Evolutionary conservation across 1,284 basidiomycete species (phyloP), one percentile per base, ranked within the genome.

Genomic region (Pterula multifida): DNA sequence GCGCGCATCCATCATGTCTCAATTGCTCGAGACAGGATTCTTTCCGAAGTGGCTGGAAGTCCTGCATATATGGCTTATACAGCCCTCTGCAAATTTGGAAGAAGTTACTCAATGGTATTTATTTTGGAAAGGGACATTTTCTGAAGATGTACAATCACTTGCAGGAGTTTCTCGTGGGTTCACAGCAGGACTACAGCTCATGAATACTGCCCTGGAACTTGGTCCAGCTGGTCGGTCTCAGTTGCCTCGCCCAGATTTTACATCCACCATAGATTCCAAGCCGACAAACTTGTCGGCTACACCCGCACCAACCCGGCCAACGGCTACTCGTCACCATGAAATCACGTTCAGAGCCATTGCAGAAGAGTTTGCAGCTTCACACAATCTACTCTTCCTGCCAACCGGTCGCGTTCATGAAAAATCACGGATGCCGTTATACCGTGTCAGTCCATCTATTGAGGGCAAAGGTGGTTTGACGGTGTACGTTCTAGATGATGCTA

Each of bases 11-110:
- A 79, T 92, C 53, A 73, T 94, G 55, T 75, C 81, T 1, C 86
- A 91, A 58, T 66, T 98, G 3, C 68, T 97, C 55, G 89, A 94
- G 62, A 74, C 76, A 4, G 91, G 92, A 59, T 95, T 98, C 70
- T 96, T 98, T 75, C 89, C 90, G 1, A 93, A 94, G 61, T 98
- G 93, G 93, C 73, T 98, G 48, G 81, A 90, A 42, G 80, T 89
- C n/a, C 68, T 99, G 32, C 84, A 92, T 60, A 66, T 89, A 36
- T 98, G 94, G 96, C 81, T 98, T 49, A 73, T 84, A 11, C 87
- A 91, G 62, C 84, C 90, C 0, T 75, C 69, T 24, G 85, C 84
- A 58, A 91, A 82, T 64, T 82, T 89, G 57, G 89, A 85, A 56
- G 91, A 98, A 64, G 89, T 98, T 2, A 89, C 87, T 1, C 78